Evolutionary conservation across 2,329 filamentous ascomycete species (phyloP).

Genomic region (Clarireedia monteithiana): DNA sequence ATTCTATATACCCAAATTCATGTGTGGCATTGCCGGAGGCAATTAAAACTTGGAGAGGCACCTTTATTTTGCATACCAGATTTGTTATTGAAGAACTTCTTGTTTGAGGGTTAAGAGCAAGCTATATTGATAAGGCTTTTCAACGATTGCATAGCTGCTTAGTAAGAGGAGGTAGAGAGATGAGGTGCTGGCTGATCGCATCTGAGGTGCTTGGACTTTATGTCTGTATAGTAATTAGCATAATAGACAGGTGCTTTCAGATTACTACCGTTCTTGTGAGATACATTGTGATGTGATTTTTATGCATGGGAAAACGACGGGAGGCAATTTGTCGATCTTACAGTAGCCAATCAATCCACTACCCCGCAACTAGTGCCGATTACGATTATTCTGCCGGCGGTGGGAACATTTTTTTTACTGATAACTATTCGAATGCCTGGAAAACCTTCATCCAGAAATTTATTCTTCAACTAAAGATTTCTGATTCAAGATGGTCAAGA

Average conservation of each 20-base stretch:
- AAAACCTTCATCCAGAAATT: too few species aligned
- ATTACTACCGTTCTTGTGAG: too few species aligned
- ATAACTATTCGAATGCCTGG: background rate
- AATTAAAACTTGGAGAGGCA: slow-evolving; percentile 1
- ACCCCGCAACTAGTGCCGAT: background rate
- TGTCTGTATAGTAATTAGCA: background rate
- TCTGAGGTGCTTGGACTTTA: background rate
- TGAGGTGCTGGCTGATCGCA: background rate
- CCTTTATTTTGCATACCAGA: slow-evolving; percentile 1
- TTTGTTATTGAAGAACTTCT: slow-evolving; percentile 1
- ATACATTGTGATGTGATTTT: too few species aligned
- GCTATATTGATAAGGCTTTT: background rate
- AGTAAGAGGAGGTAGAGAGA: background rate
- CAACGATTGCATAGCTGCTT: background rate
- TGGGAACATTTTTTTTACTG: background rate
- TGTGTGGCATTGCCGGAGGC: slow-evolving; percentile 18
- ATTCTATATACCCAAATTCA: slow-evolving; percentile 29
- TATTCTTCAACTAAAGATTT: background rate
- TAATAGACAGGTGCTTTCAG: background rate
- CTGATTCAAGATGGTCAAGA: slow-evolving; percentile 28
- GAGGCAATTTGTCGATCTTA: too few species aligned
- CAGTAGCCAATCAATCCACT: background rate
- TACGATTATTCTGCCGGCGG: background rate
- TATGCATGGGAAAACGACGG: too few species aligned
- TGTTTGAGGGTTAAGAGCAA: background rate